Evolutionary conservation across 768 basidiomycete genomes (phyloP), one percentile per base, ranked within the genome.

Genomic region (Chalciporus chontae): DNA sequence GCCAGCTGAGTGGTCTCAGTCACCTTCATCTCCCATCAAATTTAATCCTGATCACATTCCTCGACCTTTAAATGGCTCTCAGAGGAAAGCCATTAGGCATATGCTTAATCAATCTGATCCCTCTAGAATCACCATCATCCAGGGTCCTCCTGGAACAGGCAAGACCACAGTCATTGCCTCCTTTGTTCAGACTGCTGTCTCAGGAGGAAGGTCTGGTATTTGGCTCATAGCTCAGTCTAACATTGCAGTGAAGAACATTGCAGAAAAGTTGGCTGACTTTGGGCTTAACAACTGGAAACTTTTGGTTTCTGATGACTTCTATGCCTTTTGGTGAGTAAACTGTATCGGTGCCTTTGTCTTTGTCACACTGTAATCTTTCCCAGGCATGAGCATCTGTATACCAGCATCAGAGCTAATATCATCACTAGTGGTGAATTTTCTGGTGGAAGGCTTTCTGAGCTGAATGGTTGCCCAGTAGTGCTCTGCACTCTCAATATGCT

Each of bases 211-310:
- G 17, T 56, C 63, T 53, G 82, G 85, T 0, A 81, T 90, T 11
- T 93, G 88, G 86, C 78, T 93, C 5, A 72, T 90, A 60, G 87
- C 90, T 29, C 87, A 93, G 60, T 87, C 85, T 15, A 93, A 93
- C 72, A 81, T 92, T 43, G 90, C 88, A 41, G 90, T 92, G 18
- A 91, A 90, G 66, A 92, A 93, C 56, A 91, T 93, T 69, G 90
- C 87, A 45, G 85, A 88, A 60, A 89, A 90, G 69, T 69, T 93
- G 15, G 66, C 72, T n/a, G 66, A 74, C 8, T 70, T 77, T 60
- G 74, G 69, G 0, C 79, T 88, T 51, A 39, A 56, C 3, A 55
- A 77, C 8, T 93, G 82, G 77, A 81, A 72, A 52, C 71, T 93
- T 2, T 62, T 92, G 3, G 84, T 91, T n/a, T 85, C 90, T 1